Conservation (phyloP, 148 eudicot species). For the Linanthus parryae region DNA sequence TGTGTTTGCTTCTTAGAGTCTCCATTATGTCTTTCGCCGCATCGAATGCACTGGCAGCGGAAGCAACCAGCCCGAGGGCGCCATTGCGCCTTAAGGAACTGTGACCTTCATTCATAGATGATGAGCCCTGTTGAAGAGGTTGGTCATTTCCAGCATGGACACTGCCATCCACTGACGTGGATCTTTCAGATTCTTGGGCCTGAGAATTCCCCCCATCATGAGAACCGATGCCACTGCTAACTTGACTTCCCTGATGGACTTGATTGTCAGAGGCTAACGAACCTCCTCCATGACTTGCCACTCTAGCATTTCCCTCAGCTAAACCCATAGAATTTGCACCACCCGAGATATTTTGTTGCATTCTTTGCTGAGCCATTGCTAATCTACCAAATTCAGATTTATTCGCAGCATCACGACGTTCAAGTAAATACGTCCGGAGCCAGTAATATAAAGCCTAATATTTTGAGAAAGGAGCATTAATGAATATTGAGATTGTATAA, state of each 20-base stretch:
- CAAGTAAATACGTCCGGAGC: conserved; percentile 95
- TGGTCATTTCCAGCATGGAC: conserved; percentile 60
- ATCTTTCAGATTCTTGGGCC: conserved; percentile 75
- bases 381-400: conserved; percentile 87
- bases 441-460: conserved; percentile 92
- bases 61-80: conserved; percentile 78
- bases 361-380: conserved; percentile 93
- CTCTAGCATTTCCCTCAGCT: conserved; percentile 51
- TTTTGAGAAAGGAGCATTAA: conserved; percentile 5
- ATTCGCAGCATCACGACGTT: conserved; percentile 95
- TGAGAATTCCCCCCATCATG: conserved; percentile 72
- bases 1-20: conserved; percentile 96
- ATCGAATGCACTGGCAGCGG: conserved; percentile 96
- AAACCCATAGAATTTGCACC: conserved; percentile 42
- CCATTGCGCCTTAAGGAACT: conserved; percentile 69
- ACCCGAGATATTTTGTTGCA: conserved; percentile 71
- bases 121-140: conserved; percentile 54
- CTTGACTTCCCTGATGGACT: conserved; percentile 61
- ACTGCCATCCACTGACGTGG: conserved; percentile 48
- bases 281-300: conserved; percentile 43
- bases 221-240: conserved; percentile 39
- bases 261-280: conserved; percentile 53
- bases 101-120: conserved; percentile 58
- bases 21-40: conserved; percentile 99
- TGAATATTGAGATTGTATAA: too few species aligned